Base-by-base conservation (phyloP, 2,329 filamentous ascomycete genomes). In the Myriosclerotinia duriaeana region DNA sequence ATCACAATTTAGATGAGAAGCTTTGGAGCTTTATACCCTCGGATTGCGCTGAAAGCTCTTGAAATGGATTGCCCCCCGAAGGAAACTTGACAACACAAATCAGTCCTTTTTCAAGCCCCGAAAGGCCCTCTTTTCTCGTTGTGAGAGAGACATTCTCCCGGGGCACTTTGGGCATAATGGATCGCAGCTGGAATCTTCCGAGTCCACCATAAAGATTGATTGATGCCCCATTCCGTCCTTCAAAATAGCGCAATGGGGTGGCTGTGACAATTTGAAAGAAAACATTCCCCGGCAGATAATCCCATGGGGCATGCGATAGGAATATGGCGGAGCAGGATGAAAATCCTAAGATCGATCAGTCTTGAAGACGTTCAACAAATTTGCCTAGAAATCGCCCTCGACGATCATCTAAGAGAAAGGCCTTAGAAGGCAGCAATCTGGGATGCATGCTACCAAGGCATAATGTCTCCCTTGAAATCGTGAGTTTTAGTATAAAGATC, bases 251-350 rank as follows among this genome's bases (percentile, higher is more conserved):
- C 17, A 22, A 7, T 30, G 34, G 46, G 54, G 54, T 65, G 54
- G 54, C 54, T 38, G 34, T 65, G 54, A 53, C 34, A 14, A n/a
- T 17, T 26, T 15, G 12, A 60, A 60, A 60, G 22, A 36, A 36
- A 26, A 22, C 12, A 6, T 26, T 48, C 2, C 30, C 17, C 42
- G 38, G 36, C 14, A 38, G 26, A 50, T 22, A 5, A 22, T 60
- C 8, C 15, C 14, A 14, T 11, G 12, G 20, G 58, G 44, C 58
- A 38, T 26, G 14, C 20, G 15, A 20, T 36, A 38, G 2, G 8
- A 50, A 60, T 60, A 48, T 50, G 58, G 44, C 9, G 34, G 14
- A 38, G 30, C 30, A 60, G 12, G 7, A 26, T 36, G 15, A 6
- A 20, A 20, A 26, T 50, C n/a, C 30, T 20, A 8, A 17, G 30